Conservation (phyloP, 305 asterid genomes). For the Rubia occidens region DNA sequence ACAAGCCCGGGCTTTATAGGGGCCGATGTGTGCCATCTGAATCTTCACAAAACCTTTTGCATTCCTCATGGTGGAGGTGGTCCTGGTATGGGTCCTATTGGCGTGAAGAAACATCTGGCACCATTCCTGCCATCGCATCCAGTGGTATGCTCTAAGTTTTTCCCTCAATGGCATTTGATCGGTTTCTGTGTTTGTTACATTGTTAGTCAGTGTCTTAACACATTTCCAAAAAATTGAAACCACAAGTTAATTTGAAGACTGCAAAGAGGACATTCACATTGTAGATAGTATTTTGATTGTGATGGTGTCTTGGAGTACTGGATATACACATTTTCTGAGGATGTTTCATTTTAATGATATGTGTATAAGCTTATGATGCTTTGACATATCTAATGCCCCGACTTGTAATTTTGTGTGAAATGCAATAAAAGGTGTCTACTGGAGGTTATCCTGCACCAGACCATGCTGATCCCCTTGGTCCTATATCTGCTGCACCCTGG, state of each 20-base stretch:
- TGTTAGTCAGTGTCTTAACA: neutral
- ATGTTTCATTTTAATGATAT: neutral
- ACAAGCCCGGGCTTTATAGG: constrained; percentile 96
- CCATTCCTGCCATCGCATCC: constrained; percentile 86
- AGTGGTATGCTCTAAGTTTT: constrained; percentile 31
- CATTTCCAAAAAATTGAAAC: neutral
- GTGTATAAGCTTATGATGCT: neutral
- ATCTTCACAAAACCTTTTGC: constrained; percentile 92
- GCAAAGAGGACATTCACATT: neutral
- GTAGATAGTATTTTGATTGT: neutral
- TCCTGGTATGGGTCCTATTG: constrained; percentile 97
- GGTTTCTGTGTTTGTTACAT: neutral
- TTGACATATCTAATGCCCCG: neutral
- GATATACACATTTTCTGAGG: neutral
- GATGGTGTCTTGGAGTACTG: neutral
- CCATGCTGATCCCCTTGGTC: constrained; percentile 67
- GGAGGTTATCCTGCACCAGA: constrained; percentile 69
- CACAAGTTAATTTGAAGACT: neutral
- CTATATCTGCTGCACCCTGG: constrained; percentile 99
- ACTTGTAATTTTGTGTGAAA: constrained; percentile 1
- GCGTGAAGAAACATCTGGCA: constrained; percentile 92
- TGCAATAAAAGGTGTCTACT: constrained; percentile 28
- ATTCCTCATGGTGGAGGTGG: constrained; percentile 99
- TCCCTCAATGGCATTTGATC: neutral
- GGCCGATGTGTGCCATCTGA: constrained; percentile 96